These are phyloP conservation scores for Paramecium octaurelia DNA, from an alignment of 73 alveolate species.

Conservation along the genomic window DNA sequence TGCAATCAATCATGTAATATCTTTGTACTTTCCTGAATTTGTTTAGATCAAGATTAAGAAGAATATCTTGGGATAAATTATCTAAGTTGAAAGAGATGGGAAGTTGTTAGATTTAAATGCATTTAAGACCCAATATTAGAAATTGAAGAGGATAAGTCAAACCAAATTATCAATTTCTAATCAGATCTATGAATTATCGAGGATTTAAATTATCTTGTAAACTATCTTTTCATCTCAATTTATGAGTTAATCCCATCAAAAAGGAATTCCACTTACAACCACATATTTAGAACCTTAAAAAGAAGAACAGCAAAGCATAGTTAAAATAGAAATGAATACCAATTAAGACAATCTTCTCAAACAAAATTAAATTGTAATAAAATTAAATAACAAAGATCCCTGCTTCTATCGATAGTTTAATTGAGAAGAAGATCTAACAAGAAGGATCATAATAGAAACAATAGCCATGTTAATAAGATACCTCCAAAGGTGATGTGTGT, in stretches of 20 bases:
- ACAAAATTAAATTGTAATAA: not conserved
- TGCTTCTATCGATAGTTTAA: not conserved
- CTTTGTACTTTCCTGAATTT: not conserved
- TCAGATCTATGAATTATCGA: slow-evolving; percentile 31
- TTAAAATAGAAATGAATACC: not conserved
- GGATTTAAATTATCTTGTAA: not conserved
- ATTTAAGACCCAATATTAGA: not conserved
- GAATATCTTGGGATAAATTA: not conserved
- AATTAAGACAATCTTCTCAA: not conserved
- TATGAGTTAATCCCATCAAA: not conserved
- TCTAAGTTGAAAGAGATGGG: not conserved
- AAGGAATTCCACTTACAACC: not conserved
- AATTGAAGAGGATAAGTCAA: not conserved
- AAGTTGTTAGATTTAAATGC: not conserved
- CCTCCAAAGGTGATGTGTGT: not conserved
- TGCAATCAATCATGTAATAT: not conserved
- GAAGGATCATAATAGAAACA: not conserved
- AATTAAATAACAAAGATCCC: not conserved
- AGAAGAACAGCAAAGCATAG: not conserved
- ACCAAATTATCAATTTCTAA: not conserved
- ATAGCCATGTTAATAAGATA: not conserved
- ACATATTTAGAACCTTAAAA: not conserved
- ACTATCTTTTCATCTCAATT: not conserved
- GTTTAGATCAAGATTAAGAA: not conserved
- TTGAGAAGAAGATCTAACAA: not conserved